Evolutionary conservation across 1,139 yeast genomes (phyloP), one percentile per base, ranked within the genome.

Genomic region (Debaryomyces nepalensis): DNA sequence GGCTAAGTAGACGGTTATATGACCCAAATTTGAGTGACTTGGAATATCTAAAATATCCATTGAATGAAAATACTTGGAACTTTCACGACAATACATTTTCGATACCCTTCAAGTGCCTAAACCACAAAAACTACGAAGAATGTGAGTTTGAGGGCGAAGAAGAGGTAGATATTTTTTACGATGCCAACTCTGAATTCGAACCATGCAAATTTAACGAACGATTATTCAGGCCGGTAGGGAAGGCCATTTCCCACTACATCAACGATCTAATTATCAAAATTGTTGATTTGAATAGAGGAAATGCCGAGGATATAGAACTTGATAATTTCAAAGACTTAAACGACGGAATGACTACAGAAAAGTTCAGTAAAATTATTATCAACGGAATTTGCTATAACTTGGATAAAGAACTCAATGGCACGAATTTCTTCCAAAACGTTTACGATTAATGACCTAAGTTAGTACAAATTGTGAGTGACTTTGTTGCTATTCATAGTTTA

Each of bases 381-480:
- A 69, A 64, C 42, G 77, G 77, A 9, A 55, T 71, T 12, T 57
- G 55, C 37, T 73, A 66, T 47, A 57, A 54, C 29, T 55, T 72
- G 34, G 77, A 69, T 44, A 59, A 58, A 41, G 79, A 73, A 49
- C 42, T 58, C 33, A 73, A 73, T 47, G 79, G 79, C 3, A 73
- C 78, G 10, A 70, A 68, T 40, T 71, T 56, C 47, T 63, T 59
- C 46, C 55, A 57, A 29, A 58, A 58, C 40, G 64, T 58, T 2
- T 66, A 58, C 46, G 68, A 64, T 42, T 30, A 23, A 26, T 12
- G 9, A 9, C 9, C 23, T 21, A 6, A 6, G 8, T 6, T 21
- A 7, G 8, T 9, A 21, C 23, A 7, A 21, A n/a, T n/a, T n/a
- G n/a, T n/a, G n/a, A n/a, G n/a, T n/a, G n/a, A n/a, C n/a, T n/a